These are phyloP conservation scores for Diaporthe citriasiana DNA, from an alignment of 2,329 filamentous ascomycete species.

Conservation along the genomic window DNA sequence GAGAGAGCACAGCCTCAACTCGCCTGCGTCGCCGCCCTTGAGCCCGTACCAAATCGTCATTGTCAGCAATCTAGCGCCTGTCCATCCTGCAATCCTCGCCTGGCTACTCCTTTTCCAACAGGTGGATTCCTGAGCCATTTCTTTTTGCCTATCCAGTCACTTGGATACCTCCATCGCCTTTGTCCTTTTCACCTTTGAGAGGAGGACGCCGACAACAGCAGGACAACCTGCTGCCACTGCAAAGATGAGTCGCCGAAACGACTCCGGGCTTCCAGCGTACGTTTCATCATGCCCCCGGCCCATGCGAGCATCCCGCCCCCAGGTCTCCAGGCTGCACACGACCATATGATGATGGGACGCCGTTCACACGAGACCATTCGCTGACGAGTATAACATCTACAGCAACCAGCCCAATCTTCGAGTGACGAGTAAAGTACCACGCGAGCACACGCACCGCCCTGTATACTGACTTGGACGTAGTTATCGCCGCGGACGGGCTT, in stretches of 20 bases:
- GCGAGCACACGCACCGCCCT: constrained; percentile 46
- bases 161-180: constrained; percentile 19
- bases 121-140: constrained; percentile 27
- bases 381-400: constrained; percentile 28
- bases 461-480: constrained; percentile 67
- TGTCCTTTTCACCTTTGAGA: constrained; percentile 38
- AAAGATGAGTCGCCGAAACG: constrained; percentile 66
- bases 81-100: constrained; percentile 31
- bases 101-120: constrained; percentile 25
- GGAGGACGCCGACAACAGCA: constrained; percentile 43
- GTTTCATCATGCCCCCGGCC: constrained; percentile 52
- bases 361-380: constrained; percentile 15
- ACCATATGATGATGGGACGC: constrained; percentile 33
- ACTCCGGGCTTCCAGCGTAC: constrained; percentile 75
- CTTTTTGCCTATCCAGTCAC: constrained; percentile 8
- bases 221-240: constrained; percentile 48
- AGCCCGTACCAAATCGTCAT: constrained; percentile 37
- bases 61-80: constrained; percentile 36
- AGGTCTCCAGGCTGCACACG: constrained; percentile 16
- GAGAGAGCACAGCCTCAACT: constrained; percentile 43
- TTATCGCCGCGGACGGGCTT: constrained; percentile 97
- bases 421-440: constrained; percentile 82
- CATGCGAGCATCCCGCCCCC: constrained; percentile 28
- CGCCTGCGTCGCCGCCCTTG: constrained; percentile 39
- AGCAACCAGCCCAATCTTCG: constrained; percentile 86